Conservation (phyloP, 2,329 filamentous ascomycete genomes). For the Ceratocystis papillata region DNA sequence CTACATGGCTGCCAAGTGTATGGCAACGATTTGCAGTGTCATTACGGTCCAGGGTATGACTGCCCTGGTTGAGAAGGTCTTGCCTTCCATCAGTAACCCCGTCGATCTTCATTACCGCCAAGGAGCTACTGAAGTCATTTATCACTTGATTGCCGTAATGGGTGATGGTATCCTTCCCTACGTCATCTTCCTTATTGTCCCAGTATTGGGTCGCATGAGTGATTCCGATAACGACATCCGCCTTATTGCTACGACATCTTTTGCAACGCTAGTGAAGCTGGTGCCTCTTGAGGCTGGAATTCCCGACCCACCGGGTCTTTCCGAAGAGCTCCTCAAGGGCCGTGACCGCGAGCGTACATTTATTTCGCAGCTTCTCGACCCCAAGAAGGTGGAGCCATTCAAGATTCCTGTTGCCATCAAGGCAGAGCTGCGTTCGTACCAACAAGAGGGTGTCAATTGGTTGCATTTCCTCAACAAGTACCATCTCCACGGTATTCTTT, state of each 20-base stretch:
- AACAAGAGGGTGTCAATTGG: slow-evolving; percentile 99
- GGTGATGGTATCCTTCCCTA: slow-evolving; percentile 92
- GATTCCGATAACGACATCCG: slow-evolving; percentile 95
- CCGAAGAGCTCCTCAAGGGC: slow-evolving; percentile 74
- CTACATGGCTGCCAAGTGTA: slow-evolving; percentile 93
- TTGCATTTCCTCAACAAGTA: slow-evolving; percentile 96
- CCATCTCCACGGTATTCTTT: slow-evolving; percentile 94
- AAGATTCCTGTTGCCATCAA: slow-evolving; percentile 93
- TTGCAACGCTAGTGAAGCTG: slow-evolving; percentile 91
- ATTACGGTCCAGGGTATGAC: slow-evolving; percentile 95
- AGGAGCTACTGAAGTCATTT: slow-evolving; percentile 88
- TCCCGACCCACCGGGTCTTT: slow-evolving; percentile 86
- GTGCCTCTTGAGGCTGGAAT: slow-evolving; percentile 96
- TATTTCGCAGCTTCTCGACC: slow-evolving; percentile 89
- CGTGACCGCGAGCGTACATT: slow-evolving; percentile 92
- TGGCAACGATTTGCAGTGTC: slow-evolving; percentile 94
- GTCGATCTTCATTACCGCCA: slow-evolving; percentile 81
- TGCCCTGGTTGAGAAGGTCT: slow-evolving; percentile 80
- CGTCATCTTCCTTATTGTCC: slow-evolving; percentile 96
- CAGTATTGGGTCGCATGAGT: slow-evolving; percentile 93
- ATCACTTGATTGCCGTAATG: slow-evolving; percentile 97
- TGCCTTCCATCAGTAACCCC: slow-evolving; percentile 85
- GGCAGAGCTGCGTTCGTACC: slow-evolving; percentile 88
- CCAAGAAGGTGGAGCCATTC: slow-evolving; percentile 92
- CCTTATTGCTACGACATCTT: slow-evolving; percentile 88